Percentiles rank a stretch among this genome's conserved stretches.
These are phyloP conservation scores for Priceomyces fermenticarens DNA, from an alignment of 805 yeast species.

Conservation along the genomic window DNA sequence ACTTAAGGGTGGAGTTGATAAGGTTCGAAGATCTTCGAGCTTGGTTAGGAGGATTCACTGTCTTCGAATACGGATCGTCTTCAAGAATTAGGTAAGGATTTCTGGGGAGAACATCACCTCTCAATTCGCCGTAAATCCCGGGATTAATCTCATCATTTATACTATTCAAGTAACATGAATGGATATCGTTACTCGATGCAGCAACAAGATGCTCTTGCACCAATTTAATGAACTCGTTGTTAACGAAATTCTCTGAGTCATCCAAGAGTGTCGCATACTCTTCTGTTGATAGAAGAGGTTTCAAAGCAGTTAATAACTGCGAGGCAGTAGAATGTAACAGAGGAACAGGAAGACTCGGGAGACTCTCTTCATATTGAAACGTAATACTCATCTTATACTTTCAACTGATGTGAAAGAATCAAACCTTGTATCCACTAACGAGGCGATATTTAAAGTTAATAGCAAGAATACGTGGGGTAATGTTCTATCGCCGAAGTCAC, in stretches of 20 bases:
- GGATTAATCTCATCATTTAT: slow-evolving; percentile 50
- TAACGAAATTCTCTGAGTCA: slow-evolving; percentile 44
- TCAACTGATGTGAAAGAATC: too few species aligned
- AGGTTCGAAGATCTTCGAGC: slow-evolving; percentile 65
- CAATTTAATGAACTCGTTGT: slow-evolving; percentile 37
- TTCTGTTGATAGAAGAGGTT: slow-evolving; percentile 55
- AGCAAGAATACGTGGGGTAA: too few species aligned
- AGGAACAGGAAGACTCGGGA: slow-evolving; percentile 68
- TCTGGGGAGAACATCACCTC: slow-evolving; percentile 69
- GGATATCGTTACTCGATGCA: slow-evolving; percentile 40
- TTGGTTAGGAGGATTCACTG: slow-evolving; percentile 60
- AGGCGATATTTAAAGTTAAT: neutral
- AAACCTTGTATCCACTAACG: neutral
- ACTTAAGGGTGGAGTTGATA: slow-evolving; percentile 63
- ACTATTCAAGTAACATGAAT: slow-evolving; percentile 51
- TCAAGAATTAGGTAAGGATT: slow-evolving; percentile 74
- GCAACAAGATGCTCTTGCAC: slow-evolving; percentile 55
- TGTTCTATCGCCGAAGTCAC: too few species aligned
- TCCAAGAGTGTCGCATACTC: slow-evolving; percentile 46
- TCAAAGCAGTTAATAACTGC: slow-evolving; percentile 53
- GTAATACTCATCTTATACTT: slow-evolving; percentile 16
- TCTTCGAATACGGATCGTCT: slow-evolving; percentile 63
- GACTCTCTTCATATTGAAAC: slow-evolving; percentile 35
- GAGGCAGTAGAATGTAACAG: slow-evolving; percentile 45
- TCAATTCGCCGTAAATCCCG: slow-evolving; percentile 58